Evolutionary conservation across 2,329 filamentous ascomycete species (phyloP).

Genomic region (Metarhizium rileyi): DNA sequence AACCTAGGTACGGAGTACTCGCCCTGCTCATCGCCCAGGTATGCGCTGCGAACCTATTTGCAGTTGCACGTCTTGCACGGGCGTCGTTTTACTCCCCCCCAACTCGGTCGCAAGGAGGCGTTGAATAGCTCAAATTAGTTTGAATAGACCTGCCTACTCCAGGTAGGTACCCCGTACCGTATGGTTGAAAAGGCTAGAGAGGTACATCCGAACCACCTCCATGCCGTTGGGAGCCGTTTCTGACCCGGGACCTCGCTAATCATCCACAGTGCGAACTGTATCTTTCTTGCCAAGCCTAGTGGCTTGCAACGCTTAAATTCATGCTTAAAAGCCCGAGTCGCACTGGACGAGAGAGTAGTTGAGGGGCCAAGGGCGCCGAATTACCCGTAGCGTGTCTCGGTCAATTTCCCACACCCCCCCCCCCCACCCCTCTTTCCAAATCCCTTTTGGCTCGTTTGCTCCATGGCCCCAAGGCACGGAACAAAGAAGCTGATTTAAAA

Average conservation of each 20-base stretch:
- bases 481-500: background rate
- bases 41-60: too few species aligned
- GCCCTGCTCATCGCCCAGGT: too few species aligned
- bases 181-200: too few species aligned
- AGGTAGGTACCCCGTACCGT: too few species aligned
- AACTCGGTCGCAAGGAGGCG: background rate
- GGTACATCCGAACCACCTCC: too few species aligned
- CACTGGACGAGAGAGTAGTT: constrained; percentile 1
- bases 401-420: constrained; percentile 5
- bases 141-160: too few species aligned
- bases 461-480: background rate
- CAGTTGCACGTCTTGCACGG: too few species aligned
- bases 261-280: constrained; percentile 8
- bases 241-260: too few species aligned
- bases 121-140: background rate
- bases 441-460: background rate
- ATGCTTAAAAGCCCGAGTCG: constrained; percentile 33
- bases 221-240: too few species aligned
- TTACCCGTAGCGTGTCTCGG: constrained; percentile 11
- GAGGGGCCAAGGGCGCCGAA: constrained; percentile 8
- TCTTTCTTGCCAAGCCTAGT: constrained; percentile 29
- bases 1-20: too few species aligned
- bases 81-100: background rate
- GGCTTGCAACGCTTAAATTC: constrained; percentile 41
- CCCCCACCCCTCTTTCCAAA: background rate